A percentile compares a stretch with the other conserved stretches of the same genome.
Evolutionary conservation across 2,329 filamentous ascomycete species (phyloP).

Genomic region (Curvularia sp.): DNA sequence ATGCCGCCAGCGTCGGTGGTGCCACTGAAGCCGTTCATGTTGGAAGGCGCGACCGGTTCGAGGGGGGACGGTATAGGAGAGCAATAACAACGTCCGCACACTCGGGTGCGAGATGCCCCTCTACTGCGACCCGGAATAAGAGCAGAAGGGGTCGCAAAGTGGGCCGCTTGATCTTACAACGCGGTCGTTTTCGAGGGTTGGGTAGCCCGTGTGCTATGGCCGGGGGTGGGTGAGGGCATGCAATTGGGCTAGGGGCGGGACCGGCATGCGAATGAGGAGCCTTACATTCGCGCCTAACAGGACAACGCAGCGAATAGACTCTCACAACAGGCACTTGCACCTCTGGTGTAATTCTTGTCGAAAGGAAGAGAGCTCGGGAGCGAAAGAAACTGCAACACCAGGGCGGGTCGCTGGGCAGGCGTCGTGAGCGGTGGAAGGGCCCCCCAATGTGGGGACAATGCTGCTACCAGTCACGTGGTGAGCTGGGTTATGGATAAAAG

Average conservation of each 20-base stretch:
- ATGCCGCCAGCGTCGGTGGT: slow-evolving; percentile 64
- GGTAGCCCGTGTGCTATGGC: slow-evolving; percentile 39
- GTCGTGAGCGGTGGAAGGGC: slow-evolving; percentile 29
- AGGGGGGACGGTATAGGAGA: slow-evolving; percentile 17
- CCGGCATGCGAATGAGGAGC: slow-evolving; percentile 44
- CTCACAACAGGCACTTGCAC: slow-evolving; percentile 26
- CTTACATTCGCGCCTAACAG: slow-evolving; percentile 44
- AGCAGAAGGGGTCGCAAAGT: slow-evolving; percentile 23
- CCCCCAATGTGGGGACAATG: slow-evolving; percentile 27
- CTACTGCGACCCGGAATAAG: slow-evolving; percentile 26
- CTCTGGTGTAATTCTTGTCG: slow-evolving; percentile 19
- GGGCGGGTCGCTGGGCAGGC: slow-evolving; percentile 28
- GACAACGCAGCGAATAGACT: slow-evolving; percentile 39
- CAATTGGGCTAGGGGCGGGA: slow-evolving; percentile 46
- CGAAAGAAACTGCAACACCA: slow-evolving; percentile 30
- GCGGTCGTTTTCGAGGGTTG: slow-evolving; percentile 30
- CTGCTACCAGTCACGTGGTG: slow-evolving; percentile 26
- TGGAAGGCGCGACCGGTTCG: slow-evolving; percentile 25
- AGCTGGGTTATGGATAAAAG: slow-evolving; percentile 22
- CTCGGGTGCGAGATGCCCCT: slow-evolving; percentile 26
- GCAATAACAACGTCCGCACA: slow-evolving; percentile 23
- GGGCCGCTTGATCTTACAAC: slow-evolving; percentile 31
- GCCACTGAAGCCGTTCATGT: slow-evolving; percentile 61
- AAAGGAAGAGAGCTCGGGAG: slow-evolving; percentile 21
- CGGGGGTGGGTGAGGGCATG: slow-evolving; percentile 37